Evolutionary conservation across 768 basidiomycete genomes (phyloP), one percentile per base, ranked within the genome.

Genomic region (Termitomyces sp.): DNA sequence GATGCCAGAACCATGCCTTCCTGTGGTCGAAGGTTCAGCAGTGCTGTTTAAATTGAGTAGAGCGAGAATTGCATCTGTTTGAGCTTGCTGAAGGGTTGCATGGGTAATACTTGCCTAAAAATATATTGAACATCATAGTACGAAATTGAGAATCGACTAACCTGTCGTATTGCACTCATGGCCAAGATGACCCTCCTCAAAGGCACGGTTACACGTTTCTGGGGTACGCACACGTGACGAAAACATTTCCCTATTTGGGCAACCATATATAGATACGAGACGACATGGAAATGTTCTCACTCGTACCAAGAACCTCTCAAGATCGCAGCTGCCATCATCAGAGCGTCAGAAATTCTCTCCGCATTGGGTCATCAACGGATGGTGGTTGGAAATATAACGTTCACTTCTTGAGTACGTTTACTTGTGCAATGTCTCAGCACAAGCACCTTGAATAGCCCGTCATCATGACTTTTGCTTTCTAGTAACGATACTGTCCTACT

Each of bases 41-140:
- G 86, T 74, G 38, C 81, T 77, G 67, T 93, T 93, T 62, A 98
- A 82, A 68, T 92, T 95, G 60, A 99, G 84, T 28, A 99, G 74
- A 14, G 86, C 79, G 26, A 95, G 80, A 37, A 99, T 76, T 2
- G 94, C 88, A 59, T 81, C 77, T 14, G 93, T 93, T 72, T 98
- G 97, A 3, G 86, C 80, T 67, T 93, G 87, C 63, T 97, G 93
- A 45, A 99, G 78, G 2, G 92, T 90, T 44, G 75, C 66, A 41
- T 79, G 66, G 9, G 80, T 65, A 48, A 45, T 37, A 17, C 65
- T 63, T 21, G 66, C 59, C 73, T 74, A 52, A 14, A 53, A 19
- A 35, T 38, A 32, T 24, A 9, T 30, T 45, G 35, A 55, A 10
- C 53, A 55, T 11, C 59, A 57, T 56, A 54, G 45, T 32, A 45